These are phyloP conservation scores for Citrullus amarus DNA, from an alignment of 306 rosid species.

Conservation along the genomic window DNA sequence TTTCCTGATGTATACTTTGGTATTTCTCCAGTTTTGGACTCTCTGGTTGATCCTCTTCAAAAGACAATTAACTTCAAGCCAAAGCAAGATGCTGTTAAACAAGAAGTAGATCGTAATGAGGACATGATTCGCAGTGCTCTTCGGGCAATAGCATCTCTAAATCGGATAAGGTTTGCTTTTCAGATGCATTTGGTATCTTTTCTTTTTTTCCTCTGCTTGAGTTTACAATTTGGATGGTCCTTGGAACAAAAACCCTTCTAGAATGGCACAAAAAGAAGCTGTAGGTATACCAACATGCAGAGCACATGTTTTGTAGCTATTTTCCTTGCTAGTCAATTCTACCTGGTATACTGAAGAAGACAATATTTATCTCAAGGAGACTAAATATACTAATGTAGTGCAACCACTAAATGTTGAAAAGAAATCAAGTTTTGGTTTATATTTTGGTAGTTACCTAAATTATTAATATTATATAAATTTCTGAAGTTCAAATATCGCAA, in stretches of 20 bases:
- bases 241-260: background rate
- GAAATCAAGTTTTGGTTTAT: background rate
- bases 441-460: background rate
- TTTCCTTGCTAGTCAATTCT: background rate
- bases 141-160: constrained; percentile 88
- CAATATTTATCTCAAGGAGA: background rate
- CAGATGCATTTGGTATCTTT: background rate
- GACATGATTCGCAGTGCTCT: constrained; percentile 99
- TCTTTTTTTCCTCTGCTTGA: background rate
- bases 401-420: background rate
- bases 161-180: constrained; percentile 70
- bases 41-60: constrained; percentile 97
- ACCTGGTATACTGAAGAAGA: background rate
- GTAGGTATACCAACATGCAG: background rate
- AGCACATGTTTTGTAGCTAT: background rate
- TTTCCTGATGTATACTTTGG: constrained; percentile 11
- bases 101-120: constrained; percentile 99
- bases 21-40: constrained; percentile 66
- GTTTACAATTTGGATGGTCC: background rate
- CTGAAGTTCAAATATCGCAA: background rate
- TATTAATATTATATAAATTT: background rate
- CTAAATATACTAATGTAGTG: background rate
- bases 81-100: constrained; percentile 96
- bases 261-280: background rate
- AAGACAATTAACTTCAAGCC: constrained; percentile 94